A percentile compares a stretch with the other conserved stretches of the same genome.
These are phyloP conservation scores for Colletotrichum higginsianum DNA, from an alignment of 2,329 filamentous ascomycete genomes.

Conservation along the genomic window DNA sequence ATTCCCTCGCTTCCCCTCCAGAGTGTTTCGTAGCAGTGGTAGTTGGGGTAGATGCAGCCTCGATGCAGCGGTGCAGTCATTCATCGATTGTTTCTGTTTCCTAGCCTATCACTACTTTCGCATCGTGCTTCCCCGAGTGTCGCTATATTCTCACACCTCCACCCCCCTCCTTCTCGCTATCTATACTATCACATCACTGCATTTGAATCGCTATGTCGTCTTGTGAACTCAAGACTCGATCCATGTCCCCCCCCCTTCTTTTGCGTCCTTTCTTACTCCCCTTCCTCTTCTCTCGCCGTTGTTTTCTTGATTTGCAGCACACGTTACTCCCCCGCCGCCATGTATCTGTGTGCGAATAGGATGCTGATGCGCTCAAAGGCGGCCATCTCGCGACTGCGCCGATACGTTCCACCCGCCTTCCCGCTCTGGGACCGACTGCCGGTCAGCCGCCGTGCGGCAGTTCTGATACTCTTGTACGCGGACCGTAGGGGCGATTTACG, in stretches of 20 bases:
- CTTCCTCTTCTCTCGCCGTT: background rate
- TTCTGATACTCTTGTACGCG: conserved; percentile 89
- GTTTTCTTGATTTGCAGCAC: conserved; percentile 28
- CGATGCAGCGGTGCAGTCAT: conserved; percentile 10
- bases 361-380: conserved; percentile 57
- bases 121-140: conserved; percentile 1
- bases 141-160: conserved; percentile 28
- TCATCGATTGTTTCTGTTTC: background rate
- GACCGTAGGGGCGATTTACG: conserved; percentile 85
- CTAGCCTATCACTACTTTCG: conserved; percentile 20
- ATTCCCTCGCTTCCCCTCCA: background rate
- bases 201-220: conserved; percentile 6
- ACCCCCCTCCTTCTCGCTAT: background rate
- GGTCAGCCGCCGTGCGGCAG: conserved; percentile 81
- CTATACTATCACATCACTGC: conserved; percentile 2
- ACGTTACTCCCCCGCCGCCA: conserved; percentile 35
- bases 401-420: conserved; percentile 73
- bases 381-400: conserved; percentile 72
- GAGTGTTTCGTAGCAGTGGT: conserved; percentile 4
- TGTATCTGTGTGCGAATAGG: conserved; percentile 42
- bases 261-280: background rate
- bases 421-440: conserved; percentile 74
- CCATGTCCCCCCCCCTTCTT: background rate
- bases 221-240: conserved; percentile 4
- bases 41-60: conserved; percentile 15